Percentiles rank a stretch among this genome's conserved stretches.
Evolutionary conservation across 2,329 filamentous ascomycete species (phyloP).

Genomic region (Diaporthe sp.): DNA sequence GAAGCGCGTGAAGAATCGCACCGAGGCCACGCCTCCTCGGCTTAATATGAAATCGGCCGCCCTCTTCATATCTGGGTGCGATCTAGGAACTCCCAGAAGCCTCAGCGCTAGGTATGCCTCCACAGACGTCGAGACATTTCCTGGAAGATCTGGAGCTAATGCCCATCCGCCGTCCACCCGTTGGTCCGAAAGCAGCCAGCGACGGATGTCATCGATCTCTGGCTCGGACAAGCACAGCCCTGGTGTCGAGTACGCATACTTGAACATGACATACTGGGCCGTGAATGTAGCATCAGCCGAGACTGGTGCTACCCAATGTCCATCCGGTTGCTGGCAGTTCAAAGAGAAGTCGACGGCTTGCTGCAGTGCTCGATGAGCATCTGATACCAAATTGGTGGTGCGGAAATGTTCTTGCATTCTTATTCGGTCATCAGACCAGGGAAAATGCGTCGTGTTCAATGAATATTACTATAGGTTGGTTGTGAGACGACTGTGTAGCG

Average conservation of each 20-base stretch:
- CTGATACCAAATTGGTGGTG: not conserved
- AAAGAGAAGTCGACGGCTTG: constrained; percentile 11
- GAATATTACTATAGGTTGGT: not conserved
- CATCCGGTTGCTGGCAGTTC: constrained; percentile 10
- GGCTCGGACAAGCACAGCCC: not conserved
- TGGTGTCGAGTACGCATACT: not conserved
- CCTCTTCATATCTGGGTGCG: constrained; percentile 34
- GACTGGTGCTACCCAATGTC: constrained; percentile 1
- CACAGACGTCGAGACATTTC: constrained; percentile 38
- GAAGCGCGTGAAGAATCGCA: constrained; percentile 40
- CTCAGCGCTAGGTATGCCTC: constrained; percentile 48
- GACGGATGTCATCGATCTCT: not conserved
- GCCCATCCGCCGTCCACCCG: not conserved
- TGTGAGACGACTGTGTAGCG: not conserved
- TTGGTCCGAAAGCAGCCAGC: not conserved
- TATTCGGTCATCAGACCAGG: not conserved
- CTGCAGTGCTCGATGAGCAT: not conserved
- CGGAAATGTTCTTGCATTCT: not conserved
- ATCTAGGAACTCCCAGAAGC: constrained; percentile 40
- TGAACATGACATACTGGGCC: constrained; percentile 14
- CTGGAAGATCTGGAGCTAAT: not conserved
- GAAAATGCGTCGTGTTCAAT: not conserved
- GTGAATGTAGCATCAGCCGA: constrained; percentile 9
- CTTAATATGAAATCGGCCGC: constrained; percentile 40
- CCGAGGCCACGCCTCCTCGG: constrained; percentile 43